Percentiles rank a stretch among this genome's conserved stretches.
phyloP scores from a whole-genome alignment of 2,329 filamentous ascomycete species.

The Colletotrichum sp. region DNA sequence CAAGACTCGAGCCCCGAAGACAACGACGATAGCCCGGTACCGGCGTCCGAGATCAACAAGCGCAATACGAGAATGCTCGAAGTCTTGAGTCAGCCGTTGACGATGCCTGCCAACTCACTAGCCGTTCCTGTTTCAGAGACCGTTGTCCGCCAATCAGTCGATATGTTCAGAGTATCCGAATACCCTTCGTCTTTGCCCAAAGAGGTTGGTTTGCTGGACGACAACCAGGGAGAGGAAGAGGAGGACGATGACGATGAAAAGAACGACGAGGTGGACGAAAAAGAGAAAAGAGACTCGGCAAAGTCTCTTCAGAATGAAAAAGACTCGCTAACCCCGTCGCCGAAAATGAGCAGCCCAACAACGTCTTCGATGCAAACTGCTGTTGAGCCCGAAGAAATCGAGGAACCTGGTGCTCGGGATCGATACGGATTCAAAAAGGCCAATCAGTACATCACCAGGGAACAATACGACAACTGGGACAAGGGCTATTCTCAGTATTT shows the following conservation, averaged over 20 bases:
- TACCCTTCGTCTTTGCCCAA: slow-evolving; percentile 43
- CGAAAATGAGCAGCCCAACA: slow-evolving; percentile 4
- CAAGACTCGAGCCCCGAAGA: slow-evolving; percentile 40
- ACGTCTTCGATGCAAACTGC: slow-evolving; percentile 20
- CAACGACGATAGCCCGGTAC: slow-evolving; percentile 39
- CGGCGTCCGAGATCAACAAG: slow-evolving; percentile 42
- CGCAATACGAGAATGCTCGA: slow-evolving; percentile 43
- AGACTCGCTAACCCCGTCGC: slow-evolving; percentile 29
- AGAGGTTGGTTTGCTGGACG: slow-evolving; percentile 22
- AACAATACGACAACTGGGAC: slow-evolving; percentile 86
- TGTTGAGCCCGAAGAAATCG: slow-evolving; percentile 40
- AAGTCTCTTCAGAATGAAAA: slow-evolving; percentile 39
- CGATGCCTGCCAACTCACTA: slow-evolving; percentile 27
- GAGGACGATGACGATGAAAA: slow-evolving; percentile 29
- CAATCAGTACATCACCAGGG: slow-evolving; percentile 76
- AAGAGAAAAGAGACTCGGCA: slow-evolving; percentile 55
- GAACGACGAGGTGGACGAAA: slow-evolving; percentile 22
- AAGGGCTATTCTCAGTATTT: slow-evolving; percentile 76
- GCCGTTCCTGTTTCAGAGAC: slow-evolving; percentile 20
- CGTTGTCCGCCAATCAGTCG: slow-evolving; percentile 37
- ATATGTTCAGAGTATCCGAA: slow-evolving; percentile 41
- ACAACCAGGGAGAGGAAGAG: slow-evolving; percentile 26
- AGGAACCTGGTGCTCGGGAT: slow-evolving; percentile 67
- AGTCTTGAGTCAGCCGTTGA: slow-evolving; percentile 41
- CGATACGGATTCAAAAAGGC: slow-evolving; percentile 92